These are phyloP conservation scores for Vishniacozyma victoriae DNA, from an alignment of 768 basidiomycete genomes.

Conservation along the genomic window DNA sequence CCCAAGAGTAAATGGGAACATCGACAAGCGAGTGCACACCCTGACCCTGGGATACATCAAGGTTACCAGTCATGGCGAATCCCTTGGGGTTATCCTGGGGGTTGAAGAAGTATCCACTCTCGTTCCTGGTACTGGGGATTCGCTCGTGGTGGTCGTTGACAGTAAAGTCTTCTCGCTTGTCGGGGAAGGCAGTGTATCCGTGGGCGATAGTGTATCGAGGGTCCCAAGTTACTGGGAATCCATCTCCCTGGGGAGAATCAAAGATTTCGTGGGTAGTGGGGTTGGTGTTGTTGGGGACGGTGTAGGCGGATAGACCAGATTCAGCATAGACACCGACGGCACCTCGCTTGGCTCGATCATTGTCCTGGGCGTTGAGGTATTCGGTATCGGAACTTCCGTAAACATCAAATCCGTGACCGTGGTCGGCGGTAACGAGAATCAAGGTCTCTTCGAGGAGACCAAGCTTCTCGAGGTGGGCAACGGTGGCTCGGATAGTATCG, in stretches of 20 bases:
- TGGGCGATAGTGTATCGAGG: slow-evolving; percentile 47
- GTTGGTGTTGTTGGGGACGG: slow-evolving; percentile 32
- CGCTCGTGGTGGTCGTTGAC: slow-evolving; percentile 34
- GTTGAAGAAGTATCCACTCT: slow-evolving; percentile 37
- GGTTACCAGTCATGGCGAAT: slow-evolving; percentile 45
- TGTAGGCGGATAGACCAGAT: slow-evolving; percentile 46
- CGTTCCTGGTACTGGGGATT: slow-evolving; percentile 34
- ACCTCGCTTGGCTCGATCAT: slow-evolving; percentile 42
- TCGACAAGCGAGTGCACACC: slow-evolving; percentile 48
- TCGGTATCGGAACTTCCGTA: slow-evolving; percentile 46
- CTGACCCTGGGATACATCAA: slow-evolving; percentile 35
- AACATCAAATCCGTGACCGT: slow-evolving; percentile 42
- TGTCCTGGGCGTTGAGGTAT: slow-evolving; percentile 36
- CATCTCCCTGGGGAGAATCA: slow-evolving; percentile 26
- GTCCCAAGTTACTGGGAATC: slow-evolving; percentile 49
- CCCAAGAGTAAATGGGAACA: slow-evolving; percentile 46
- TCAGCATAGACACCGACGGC: slow-evolving; percentile 47
- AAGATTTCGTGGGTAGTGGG: slow-evolving; percentile 40
- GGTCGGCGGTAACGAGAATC: slow-evolving; percentile 46
- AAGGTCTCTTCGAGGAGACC: slow-evolving; percentile 48
- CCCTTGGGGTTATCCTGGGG: slow-evolving; percentile 42
- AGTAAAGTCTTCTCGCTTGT: slow-evolving; percentile 37
- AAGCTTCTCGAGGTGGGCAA: slow-evolving; percentile 45
- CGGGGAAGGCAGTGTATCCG: slow-evolving; percentile 35
- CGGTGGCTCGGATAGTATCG: slow-evolving; percentile 43